Conservation (phyloP, 2,329 filamentous ascomycete genomes). For the Ascochyta clinopodiicola region DNA sequence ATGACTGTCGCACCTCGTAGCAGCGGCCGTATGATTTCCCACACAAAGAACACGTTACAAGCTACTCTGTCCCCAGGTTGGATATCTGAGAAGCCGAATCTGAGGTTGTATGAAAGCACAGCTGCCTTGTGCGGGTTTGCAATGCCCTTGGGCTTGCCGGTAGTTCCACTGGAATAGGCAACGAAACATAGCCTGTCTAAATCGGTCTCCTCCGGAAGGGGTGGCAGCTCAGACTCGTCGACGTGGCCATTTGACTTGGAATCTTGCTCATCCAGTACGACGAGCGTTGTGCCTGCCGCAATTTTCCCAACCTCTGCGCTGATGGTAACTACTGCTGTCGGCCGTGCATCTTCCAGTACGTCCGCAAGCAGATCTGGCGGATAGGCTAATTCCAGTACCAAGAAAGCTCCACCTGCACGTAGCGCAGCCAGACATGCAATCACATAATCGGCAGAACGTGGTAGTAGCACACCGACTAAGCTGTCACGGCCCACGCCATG, state of each 20-base stretch:
- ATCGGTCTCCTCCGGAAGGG: constrained; percentile 69
- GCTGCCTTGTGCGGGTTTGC: constrained; percentile 78
- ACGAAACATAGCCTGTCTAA: constrained; percentile 78
- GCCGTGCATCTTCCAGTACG: constrained; percentile 77
- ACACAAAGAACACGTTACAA: constrained; percentile 89
- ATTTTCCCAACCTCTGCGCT: constrained; percentile 69
- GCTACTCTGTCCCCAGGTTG: constrained; percentile 76
- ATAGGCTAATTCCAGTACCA: constrained; percentile 81
- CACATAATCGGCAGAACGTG: constrained; percentile 78
- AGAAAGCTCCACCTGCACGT: constrained; percentile 78
- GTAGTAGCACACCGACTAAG: constrained; percentile 77
- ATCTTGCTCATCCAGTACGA: constrained; percentile 65
- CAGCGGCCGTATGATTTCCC: constrained; percentile 81
- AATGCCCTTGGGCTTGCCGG: constrained; percentile 81
- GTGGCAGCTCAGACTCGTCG: constrained; percentile 55
- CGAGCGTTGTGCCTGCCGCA: constrained; percentile 66
- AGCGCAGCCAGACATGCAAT: constrained; percentile 80
- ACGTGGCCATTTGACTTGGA: constrained; percentile 31
- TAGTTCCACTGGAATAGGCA: constrained; percentile 81
- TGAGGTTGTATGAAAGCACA: constrained; percentile 74
- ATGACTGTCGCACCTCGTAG: constrained; percentile 78
- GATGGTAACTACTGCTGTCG: constrained; percentile 73
- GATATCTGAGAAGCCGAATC: constrained; percentile 74
- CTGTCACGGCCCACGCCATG: constrained; percentile 75
- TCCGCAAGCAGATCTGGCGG: constrained; percentile 75